Evolutionary conservation across 805 yeast species (phyloP).

Genomic region (Kodamaea laetipori): DNA sequence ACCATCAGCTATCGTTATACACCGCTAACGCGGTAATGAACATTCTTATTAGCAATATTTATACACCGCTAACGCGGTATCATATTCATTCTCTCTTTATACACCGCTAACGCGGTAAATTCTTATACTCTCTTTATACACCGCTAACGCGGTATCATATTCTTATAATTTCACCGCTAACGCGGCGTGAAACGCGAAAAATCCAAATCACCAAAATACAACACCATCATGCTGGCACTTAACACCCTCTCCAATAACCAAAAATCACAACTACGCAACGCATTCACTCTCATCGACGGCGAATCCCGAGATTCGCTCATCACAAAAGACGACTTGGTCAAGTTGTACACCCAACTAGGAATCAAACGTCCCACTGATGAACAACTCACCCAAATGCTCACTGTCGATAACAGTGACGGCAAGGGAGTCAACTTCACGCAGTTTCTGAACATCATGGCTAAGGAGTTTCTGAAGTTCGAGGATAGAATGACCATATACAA

Average conservation of each 20-base stretch:
- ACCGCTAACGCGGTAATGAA: no score
- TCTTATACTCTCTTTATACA: no score
- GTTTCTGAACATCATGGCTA: slow-evolving; percentile 64
- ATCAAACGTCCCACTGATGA: slow-evolving; percentile 45
- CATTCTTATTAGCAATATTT: no score
- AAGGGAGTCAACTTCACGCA: slow-evolving; percentile 61
- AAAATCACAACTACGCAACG: slow-evolving; percentile 65
- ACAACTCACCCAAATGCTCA: slow-evolving; percentile 54
- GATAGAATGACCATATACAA: slow-evolving; percentile 51
- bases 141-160: no score
- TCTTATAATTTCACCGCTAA: background rate
- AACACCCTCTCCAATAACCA: slow-evolving; percentile 58
- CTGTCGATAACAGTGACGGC: slow-evolving; percentile 18
- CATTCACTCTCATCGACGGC: slow-evolving; percentile 79
- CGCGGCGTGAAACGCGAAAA: no score
- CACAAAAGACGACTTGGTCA: slow-evolving; percentile 54
- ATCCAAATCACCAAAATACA: background rate
- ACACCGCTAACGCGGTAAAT: no score
- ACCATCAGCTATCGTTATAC: no score
- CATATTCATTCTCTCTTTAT: no score
- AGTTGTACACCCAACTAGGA: slow-evolving; percentile 56
- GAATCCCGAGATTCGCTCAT: slow-evolving; percentile 72
- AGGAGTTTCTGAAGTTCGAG: slow-evolving; percentile 53
- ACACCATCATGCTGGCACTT: slow-evolving; percentile 25
- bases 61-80: no score